Evolutionary conservation across 768 basidiomycete genomes (phyloP), one percentile per base, ranked within the genome.

Genomic region (Infundibulicybe gibba): DNA sequence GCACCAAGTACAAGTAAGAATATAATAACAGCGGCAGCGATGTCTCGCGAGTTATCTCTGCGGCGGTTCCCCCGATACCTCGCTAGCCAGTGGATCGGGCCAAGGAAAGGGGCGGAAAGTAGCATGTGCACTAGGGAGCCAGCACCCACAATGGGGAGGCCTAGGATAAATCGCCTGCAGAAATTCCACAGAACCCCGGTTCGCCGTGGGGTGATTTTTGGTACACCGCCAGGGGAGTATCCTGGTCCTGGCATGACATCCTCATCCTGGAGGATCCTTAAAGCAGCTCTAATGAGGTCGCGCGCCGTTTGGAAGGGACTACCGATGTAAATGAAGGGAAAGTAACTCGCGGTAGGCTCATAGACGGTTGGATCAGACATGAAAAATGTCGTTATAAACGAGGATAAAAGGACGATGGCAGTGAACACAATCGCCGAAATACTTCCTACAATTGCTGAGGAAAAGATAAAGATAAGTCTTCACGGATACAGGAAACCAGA

Each of bases 131-230:
- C 76, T 37, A 91, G 62, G 13, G 86, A 90, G 15, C 80, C 80
- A 34, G 85, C 87, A 9, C 89, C 88, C 11, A 92, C 75, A 47
- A 90, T 72, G 21, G 90, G 88, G 12, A 91, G 68, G 17, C 90
- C 90, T 19, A 92, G 61, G 11, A 91, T 54, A 60, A 91, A 85
- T n/a, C 88, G 81, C 35, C 77, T 79, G 44, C 86, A 51, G 53
- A 90, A 79, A 30, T 74, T 69, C 48, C 65, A 69, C 9, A 89
- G 34, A 34, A 87, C 48, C 32, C 83, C 69, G 12, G 79, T 65
- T 17, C 62, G 60, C 17, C 10, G 35, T 56, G 53, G 54, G 54
- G 47, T 44, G 47, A 32, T 55, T 58, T 42, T 55, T 51, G 19
- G 19, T 34, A 17, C 46, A 52, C 49, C 58, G 56, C 45, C 38